Base-by-base conservation (phyloP, 1,284 basidiomycete genomes). In the Abortiporus biennis region DNA sequence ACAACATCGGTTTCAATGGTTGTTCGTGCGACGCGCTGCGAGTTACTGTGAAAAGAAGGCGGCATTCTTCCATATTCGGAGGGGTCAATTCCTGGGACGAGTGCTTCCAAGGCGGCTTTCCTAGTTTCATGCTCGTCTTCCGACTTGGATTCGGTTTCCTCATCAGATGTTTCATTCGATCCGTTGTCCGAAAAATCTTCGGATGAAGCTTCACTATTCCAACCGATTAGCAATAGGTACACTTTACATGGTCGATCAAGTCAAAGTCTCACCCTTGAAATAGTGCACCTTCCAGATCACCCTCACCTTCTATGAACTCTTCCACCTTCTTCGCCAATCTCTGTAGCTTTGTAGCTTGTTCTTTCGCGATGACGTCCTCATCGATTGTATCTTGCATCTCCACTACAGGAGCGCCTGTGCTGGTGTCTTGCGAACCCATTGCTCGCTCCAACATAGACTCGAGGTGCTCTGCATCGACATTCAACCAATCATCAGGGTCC, bases 231-330 rank as follows among this genome's bases (percentile, higher is more conserved):
- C 38, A 36, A 35, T 43, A 25, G 19, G 42, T 44, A 41, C n/a
- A n/a, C n/a, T n/a, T 44, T 22, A 22, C 19, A 36, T 22, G 19
- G 36, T 23, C n/a, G n/a, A n/a, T n/a, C n/a, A n/a, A n/a, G n/a
- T n/a, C n/a, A 35, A 19, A 47, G 40, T 42, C 87, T 55, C 63
- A 95, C 92, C 94, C 92, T 38, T 84, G 78, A 55, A 97, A 94
- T 47, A 72, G 64, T 0, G 91, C 93, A 1, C 93, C 93, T 52
- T 91, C 83, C 4, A 95, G 48, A 49, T 88, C 84, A 4, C 93
- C 93, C 58, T 92, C 66, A 1, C 87, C 91, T 51, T 92, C 83
- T 1, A 97, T 79, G 57, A 97, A 97, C 22, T 72, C 70, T 55
- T 90, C 83, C 0, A 97, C 88, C 59, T 91, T 89, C 48, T 75